These are phyloP conservation scores for Lichtheimia ornata DNA, from an alignment of 371 early-diverging fungal species.

Conservation along the genomic window DNA sequence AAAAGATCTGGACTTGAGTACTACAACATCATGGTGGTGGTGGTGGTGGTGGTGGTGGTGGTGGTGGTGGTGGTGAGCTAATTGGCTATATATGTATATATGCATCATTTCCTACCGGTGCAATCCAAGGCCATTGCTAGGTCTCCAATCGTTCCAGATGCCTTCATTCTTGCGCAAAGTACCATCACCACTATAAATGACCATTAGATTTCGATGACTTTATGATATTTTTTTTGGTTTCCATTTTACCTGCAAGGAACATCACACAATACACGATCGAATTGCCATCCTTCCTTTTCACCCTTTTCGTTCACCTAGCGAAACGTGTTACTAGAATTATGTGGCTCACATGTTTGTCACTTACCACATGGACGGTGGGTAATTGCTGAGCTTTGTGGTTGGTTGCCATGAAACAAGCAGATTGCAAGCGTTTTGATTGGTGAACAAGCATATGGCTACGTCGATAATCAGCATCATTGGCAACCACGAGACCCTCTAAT, in stretches of 20 bases:
- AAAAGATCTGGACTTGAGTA: constrained; percentile 87
- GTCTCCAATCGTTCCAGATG: constrained; percentile 90
- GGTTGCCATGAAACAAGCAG: constrained; percentile 92
- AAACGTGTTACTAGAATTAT: background rate
- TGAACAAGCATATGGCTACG: constrained; percentile 95
- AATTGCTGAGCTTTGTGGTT: constrained; percentile 95
- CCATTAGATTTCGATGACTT: background rate
- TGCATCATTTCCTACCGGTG: constrained; percentile 61
- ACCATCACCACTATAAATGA: constrained; percentile 91
- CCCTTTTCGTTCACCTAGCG: constrained; percentile 14
- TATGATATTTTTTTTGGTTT: background rate
- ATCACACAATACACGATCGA: constrained; percentile 97
- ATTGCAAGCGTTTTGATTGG: constrained; percentile 91
- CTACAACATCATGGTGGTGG: constrained; percentile 20
- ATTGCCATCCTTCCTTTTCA: constrained; percentile 52
- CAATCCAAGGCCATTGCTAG: constrained; percentile 75
- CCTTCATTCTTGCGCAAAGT: constrained; percentile 96
- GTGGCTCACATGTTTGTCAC: background rate
- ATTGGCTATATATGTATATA: too few species aligned
- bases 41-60: too few species aligned
- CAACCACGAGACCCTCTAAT: constrained; percentile 88
- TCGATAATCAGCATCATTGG: constrained; percentile 95
- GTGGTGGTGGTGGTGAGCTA: too few species aligned
- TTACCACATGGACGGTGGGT: constrained; percentile 72
- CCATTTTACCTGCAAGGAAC: constrained; percentile 84